Evolutionary conservation across 768 basidiomycete genomes (phyloP).

Genomic region (Tulasnella sp.): DNA sequence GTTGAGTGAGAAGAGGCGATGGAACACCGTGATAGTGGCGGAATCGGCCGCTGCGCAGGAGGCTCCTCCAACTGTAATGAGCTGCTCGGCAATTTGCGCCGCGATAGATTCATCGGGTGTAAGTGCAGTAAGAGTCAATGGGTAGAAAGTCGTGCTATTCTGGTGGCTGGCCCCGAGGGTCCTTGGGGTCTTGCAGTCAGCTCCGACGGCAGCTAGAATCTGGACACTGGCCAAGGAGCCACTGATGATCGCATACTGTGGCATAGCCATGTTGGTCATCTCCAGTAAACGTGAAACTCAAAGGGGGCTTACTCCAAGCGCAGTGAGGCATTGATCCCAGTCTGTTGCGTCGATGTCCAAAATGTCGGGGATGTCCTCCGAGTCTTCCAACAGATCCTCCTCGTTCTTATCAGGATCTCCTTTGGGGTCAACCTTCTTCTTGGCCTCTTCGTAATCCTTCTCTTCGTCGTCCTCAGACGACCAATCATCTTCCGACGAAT

Average conservation of each 20-base stretch:
- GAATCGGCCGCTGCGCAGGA: slow-evolving; percentile 38
- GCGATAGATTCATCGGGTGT: slow-evolving; percentile 35
- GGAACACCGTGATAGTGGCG: slow-evolving; percentile 38
- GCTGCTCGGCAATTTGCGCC: slow-evolving; percentile 35
- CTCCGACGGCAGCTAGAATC: slow-evolving; percentile 47
- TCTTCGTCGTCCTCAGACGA: slow-evolving; percentile 23
- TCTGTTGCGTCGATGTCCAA: slow-evolving; percentile 53
- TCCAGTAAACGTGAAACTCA: not conserved
- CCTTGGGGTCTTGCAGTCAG: slow-evolving; percentile 41
- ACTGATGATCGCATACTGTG: slow-evolving; percentile 37
- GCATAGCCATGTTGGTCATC: not conserved
- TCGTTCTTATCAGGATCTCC: slow-evolving; percentile 10
- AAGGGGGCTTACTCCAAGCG: slow-evolving; percentile 50
- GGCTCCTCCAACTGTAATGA: slow-evolving; percentile 37
- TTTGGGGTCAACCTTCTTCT: slow-evolving; percentile 30
- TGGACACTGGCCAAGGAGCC: slow-evolving; percentile 48
- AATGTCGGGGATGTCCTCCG: slow-evolving; percentile 49
- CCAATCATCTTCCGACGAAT: slow-evolving; percentile 25
- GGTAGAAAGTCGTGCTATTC: slow-evolving; percentile 31
- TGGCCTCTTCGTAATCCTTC: slow-evolving; percentile 43
- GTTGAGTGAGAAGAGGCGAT: slow-evolving; percentile 35
- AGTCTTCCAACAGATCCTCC: slow-evolving; percentile 46
- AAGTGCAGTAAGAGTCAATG: slow-evolving; percentile 37
- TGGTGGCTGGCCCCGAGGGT: slow-evolving; percentile 36
- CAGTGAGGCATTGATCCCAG: slow-evolving; percentile 57